Base-by-base conservation (phyloP, 2,329 filamentous ascomycete genomes). In the Epichloe typhina region DNA sequence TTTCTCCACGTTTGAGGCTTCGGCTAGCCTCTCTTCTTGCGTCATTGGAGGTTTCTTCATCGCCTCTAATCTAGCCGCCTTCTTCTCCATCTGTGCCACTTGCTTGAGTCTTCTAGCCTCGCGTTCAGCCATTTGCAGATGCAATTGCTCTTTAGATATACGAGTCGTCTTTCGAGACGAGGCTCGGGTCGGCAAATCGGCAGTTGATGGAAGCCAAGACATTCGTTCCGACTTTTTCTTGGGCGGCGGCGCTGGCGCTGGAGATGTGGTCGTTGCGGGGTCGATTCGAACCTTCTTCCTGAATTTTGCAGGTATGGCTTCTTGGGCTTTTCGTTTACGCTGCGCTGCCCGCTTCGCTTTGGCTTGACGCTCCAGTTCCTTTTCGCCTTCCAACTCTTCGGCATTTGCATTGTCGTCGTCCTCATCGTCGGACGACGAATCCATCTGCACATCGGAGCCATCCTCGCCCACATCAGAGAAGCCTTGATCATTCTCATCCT, bases 301-400 rank as follows among this genome's bases (percentile, higher is more conserved):
- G 61, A 83, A 83, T 56, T 79, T 78, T 50, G 79, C 79, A 5
- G 84, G 81, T 53, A 89, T 82, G 31, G 80, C 82, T 53, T 89
- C 82, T 60, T 86, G 82, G 1, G 84, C 80, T 62, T 91, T 94
- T 57, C 88, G 82, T 68, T 95, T 95, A 64, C 88, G 71, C 47
- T 74, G 87, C 3, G 77, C 80, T 52, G 75, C 67, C 59, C 73
- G 79, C 59, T 84, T 84, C 53, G 79, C 80, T 57, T 82, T 83
- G 52, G 84, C 88, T 58, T 85, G 79, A 56, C 80, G 83, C 67
- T 93, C 82, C 50, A 98, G 66, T 67, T 95, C 88, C 60, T 83
- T 85, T 69, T 98, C 93, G 36, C 93, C 93, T 51, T 88, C 86
- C 4, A 93, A 66, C 41, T 95, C 88, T 57, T 93, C 76, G 31